Percentiles rank a stretch among this genome's conserved stretches.
phyloP scores from a whole-genome alignment of 345 rosid genomes.

The Lepidium aucheri region DNA sequence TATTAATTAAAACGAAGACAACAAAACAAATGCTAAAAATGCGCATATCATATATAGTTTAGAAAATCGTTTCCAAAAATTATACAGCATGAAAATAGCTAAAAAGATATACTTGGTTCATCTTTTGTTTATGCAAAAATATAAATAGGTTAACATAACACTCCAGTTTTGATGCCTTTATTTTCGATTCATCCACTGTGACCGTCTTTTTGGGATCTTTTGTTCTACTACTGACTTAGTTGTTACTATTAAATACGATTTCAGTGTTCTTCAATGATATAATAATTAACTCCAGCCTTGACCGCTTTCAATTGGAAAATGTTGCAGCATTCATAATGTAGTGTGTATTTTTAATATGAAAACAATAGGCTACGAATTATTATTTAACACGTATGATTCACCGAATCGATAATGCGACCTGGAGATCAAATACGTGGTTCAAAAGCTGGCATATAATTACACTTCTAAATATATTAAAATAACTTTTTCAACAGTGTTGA shows the following conservation, averaged over 20 bases:
- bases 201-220: constrained; percentile 2
- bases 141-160: neutral
- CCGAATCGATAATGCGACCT: constrained; percentile 8
- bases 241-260: neutral
- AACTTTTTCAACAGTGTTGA: too few species aligned
- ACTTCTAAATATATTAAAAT: neutral
- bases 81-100: too few species aligned
- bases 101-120: too few species aligned
- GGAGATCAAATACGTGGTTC: constrained; percentile 6
- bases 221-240: neutral
- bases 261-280: neutral
- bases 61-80: too few species aligned
- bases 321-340: neutral
- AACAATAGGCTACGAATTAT: neutral
- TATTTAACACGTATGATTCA: constrained; percentile 24
- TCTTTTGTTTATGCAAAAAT: too few species aligned
- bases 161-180: constrained; percentile 5
- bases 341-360: neutral
- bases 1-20: too few species aligned
- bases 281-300: neutral
- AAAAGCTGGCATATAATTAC: neutral
- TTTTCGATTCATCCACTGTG: neutral
- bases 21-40: too few species aligned
- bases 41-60: too few species aligned
- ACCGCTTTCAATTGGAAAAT: neutral